These are phyloP conservation scores for Colletotrichum sp. DNA, from an alignment of 2,329 filamentous ascomycete species.

Conservation along the genomic window DNA sequence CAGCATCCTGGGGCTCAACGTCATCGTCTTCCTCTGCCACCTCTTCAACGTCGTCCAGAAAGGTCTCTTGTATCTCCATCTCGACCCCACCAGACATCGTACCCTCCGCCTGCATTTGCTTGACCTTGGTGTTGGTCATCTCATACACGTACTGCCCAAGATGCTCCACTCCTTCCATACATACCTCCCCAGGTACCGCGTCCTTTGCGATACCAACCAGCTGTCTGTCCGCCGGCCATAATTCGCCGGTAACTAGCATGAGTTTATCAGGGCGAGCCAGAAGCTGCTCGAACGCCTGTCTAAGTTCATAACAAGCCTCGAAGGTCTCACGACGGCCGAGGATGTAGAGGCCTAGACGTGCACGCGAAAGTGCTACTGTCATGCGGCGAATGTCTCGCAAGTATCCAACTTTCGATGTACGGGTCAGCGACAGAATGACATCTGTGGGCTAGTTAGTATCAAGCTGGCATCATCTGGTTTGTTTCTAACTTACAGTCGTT, in stretches of 20 bases:
- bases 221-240: constrained; percentile 73
- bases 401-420: constrained; percentile 89
- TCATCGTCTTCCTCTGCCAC: constrained; percentile 24
- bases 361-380: constrained; percentile 92
- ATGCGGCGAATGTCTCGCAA: constrained; percentile 91
- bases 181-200: constrained; percentile 61
- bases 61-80: constrained; percentile 25
- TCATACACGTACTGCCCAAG: constrained; percentile 95
- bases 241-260: constrained; percentile 80
- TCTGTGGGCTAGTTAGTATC: constrained; percentile 57
- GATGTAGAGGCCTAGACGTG: constrained; percentile 89
- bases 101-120: constrained; percentile 50
- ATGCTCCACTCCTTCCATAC: constrained; percentile 93
- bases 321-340: constrained; percentile 89
- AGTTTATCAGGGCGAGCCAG: constrained; percentile 82
- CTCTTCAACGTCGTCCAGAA: constrained; percentile 29
- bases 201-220: constrained; percentile 50
- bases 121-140: constrained; percentile 76
- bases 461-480: neutral
- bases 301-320: constrained; percentile 85
- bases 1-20: constrained; percentile 28
- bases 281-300: constrained; percentile 82
- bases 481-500: constrained; percentile 83
- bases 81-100: constrained; percentile 24
- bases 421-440: constrained; percentile 89